Conservation (phyloP, 1,284 basidiomycete genomes). For the Ceratobasidium sp. region DNA sequence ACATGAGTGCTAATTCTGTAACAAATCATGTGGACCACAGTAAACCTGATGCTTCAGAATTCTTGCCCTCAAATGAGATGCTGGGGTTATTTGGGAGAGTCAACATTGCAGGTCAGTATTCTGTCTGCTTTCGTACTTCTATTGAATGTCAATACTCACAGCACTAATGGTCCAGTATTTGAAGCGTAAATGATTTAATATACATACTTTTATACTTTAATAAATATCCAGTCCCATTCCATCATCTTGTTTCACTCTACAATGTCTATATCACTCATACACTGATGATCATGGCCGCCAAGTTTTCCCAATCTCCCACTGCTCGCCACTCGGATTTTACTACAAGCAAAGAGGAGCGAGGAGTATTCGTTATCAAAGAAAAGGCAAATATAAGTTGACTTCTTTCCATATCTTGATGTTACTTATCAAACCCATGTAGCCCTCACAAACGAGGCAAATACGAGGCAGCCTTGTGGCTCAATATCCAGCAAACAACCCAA, state of each 20-base stretch:
- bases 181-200: constrained; percentile 55
- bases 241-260: constrained; percentile 64
- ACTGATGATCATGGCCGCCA: constrained; percentile 67
- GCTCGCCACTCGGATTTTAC: constrained; percentile 65
- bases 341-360: constrained; percentile 61
- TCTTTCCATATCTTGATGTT: constrained; percentile 25
- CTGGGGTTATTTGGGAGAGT: constrained; percentile 56
- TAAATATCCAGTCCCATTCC: constrained; percentile 60
- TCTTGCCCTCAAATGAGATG: constrained; percentile 57
- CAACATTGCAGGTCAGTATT: constrained; percentile 57
- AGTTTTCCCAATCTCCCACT: constrained; percentile 64
- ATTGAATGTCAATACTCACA: constrained; percentile 40
- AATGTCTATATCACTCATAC: constrained; percentile 67
- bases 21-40: too few relatives aligned
- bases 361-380: constrained; percentile 59
- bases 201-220: background rate
- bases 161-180: constrained; percentile 67
- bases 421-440: constrained; percentile 17
- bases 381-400: constrained; percentile 3
- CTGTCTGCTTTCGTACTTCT: background rate
- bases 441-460: constrained; percentile 51
- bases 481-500: constrained; percentile 62
- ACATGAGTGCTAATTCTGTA: too few relatives aligned
- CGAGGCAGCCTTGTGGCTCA: constrained; percentile 64
- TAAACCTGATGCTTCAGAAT: constrained; percentile 38